Conservation (phyloP, 129 eudicot genomes). For the Artemisia tridentata region DNA sequence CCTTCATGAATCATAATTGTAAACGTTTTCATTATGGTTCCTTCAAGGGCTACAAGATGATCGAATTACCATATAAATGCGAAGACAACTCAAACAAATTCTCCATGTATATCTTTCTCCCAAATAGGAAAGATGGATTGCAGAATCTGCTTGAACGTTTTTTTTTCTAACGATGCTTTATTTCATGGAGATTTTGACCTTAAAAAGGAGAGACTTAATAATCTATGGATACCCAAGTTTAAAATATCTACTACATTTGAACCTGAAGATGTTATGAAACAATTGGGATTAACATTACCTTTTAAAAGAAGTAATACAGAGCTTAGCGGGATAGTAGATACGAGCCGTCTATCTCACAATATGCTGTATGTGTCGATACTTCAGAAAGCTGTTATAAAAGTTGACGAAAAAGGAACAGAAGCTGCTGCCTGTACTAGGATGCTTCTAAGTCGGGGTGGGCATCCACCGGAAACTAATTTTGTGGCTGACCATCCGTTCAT, state of each 20-base stretch:
- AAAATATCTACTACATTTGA: not conserved
- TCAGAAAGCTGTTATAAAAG: not conserved
- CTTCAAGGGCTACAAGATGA: too few relatives aligned
- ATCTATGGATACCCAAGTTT: not conserved
- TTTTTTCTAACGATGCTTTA: not conserved
- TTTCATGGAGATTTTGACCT: not conserved
- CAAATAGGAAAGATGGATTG: too few relatives aligned
- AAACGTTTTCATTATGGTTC: too few relatives aligned
- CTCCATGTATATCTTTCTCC: too few relatives aligned
- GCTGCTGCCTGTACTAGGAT: not conserved
- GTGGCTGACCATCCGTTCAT: slow-evolving; percentile 2
- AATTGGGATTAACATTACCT: not conserved
- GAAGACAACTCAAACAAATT: too few relatives aligned
- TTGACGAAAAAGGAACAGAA: not conserved
- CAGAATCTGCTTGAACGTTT: not conserved
- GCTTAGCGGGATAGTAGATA: not conserved
- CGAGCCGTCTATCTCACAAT: not conserved
- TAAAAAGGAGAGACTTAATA: not conserved
- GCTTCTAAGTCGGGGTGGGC: not conserved
- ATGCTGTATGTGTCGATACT: not conserved
- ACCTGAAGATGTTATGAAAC: slow-evolving; percentile 3
- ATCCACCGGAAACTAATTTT: not conserved
- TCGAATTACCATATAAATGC: too few relatives aligned
- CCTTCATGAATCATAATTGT: too few relatives aligned
- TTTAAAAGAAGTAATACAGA: not conserved